A percentile compares a stretch with the other conserved stretches of the same genome.
Evolutionary conservation across 768 basidiomycete species (phyloP).

Genomic region (Boletus edulis): DNA sequence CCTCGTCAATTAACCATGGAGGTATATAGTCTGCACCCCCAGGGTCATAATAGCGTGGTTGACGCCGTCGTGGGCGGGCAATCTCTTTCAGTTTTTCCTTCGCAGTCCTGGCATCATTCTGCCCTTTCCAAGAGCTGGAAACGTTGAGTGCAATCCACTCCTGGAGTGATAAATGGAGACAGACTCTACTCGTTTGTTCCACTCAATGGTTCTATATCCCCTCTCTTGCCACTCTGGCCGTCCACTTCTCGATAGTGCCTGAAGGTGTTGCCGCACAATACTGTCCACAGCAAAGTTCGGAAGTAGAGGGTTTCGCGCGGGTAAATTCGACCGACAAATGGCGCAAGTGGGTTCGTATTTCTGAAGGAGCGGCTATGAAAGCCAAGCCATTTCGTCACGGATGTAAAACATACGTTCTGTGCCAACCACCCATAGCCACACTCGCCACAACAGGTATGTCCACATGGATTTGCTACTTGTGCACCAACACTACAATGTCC

Average conservation of each 20-base stretch:
- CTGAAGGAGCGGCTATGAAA: conserved; percentile 20
- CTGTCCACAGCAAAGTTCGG: conserved; percentile 65
- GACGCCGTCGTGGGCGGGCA: conserved; percentile 11
- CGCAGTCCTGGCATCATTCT: conserved; percentile 9
- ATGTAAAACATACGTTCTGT: conserved; percentile 42
- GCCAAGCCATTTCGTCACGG: background rate
- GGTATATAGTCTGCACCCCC: conserved; percentile 5
- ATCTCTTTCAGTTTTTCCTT: conserved; percentile 19
- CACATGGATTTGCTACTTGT: conserved; percentile 67
- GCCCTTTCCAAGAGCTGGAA: conserved; percentile 31
- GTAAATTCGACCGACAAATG: conserved; percentile 53
- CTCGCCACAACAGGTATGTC: conserved; percentile 69
- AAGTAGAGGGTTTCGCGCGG: conserved; percentile 45
- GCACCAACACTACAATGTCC: conserved; percentile 49
- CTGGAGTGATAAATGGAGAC: conserved; percentile 17
- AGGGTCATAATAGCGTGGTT: conserved; percentile 13
- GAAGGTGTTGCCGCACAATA: conserved; percentile 58
- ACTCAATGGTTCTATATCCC: conserved; percentile 49
- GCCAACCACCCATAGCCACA: conserved; percentile 62
- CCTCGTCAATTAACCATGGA: conserved; percentile 5
- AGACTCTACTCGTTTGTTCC: conserved; percentile 54
- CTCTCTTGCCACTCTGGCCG: conserved; percentile 50
- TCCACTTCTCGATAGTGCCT: conserved; percentile 44
- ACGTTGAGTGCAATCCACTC: background rate
- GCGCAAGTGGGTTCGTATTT: conserved; percentile 51